These are phyloP conservation scores for Alternaria arbusti DNA, from an alignment of 2,329 filamentous ascomycete genomes.

Conservation along the genomic window DNA sequence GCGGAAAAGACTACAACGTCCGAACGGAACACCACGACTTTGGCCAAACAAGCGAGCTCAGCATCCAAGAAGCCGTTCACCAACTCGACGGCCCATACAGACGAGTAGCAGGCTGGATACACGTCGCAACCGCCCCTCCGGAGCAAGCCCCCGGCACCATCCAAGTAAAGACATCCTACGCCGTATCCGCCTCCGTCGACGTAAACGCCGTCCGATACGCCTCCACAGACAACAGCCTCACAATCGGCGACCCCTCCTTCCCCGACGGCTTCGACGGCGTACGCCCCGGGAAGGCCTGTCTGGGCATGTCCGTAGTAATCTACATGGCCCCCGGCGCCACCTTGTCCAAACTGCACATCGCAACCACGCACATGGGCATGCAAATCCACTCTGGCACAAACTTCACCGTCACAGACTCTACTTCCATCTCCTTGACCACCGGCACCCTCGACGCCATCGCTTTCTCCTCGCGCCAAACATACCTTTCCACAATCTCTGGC, in stretches of 20 bases:
- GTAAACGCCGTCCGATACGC: conserved; percentile 39
- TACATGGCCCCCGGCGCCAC: conserved; percentile 44
- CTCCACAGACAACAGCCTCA: conserved; percentile 27
- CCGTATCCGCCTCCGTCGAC: conserved; percentile 43
- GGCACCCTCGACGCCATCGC: conserved; percentile 43
- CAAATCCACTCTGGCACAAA: conserved; percentile 42
- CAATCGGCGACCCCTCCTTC: conserved; percentile 34
- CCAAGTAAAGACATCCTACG: conserved; percentile 45
- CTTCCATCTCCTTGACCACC: conserved; percentile 42
- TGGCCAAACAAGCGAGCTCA: conserved; percentile 28
- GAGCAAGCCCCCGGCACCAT: conserved; percentile 47
- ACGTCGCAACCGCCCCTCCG: conserved; percentile 42
- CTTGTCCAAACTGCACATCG: conserved; percentile 44
- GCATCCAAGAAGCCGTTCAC: conserved; percentile 39
- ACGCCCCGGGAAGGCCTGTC: conserved; percentile 35
- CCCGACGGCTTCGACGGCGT: conserved; percentile 34
- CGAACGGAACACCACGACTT: conserved; percentile 40
- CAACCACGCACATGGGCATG: conserved; percentile 48
- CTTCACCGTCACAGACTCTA: conserved; percentile 41
- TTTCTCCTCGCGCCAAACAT: conserved; percentile 48
- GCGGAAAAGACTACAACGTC: conserved; percentile 43
- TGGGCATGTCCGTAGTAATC: conserved; percentile 48
- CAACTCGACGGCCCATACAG: conserved; percentile 42
- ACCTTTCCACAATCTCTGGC: conserved; percentile 49
- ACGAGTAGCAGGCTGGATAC: conserved; percentile 48